Evolutionary conservation across 2,329 filamentous ascomycete species (phyloP).

Genomic region (Lojkania enalia): DNA sequence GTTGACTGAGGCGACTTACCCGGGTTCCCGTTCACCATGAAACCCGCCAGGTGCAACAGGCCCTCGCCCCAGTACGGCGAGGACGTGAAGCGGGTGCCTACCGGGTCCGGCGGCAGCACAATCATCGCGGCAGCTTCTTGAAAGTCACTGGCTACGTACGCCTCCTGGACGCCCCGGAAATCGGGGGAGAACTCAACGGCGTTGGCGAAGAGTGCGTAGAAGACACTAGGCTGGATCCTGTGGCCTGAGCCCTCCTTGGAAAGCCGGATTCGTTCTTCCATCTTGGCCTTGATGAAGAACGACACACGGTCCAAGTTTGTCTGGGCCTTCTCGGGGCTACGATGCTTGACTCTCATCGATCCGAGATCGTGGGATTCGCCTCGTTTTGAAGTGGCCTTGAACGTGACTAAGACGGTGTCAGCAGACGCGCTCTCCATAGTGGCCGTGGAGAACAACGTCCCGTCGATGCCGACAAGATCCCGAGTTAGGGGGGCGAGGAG

Average conservation of each 20-base stretch:
- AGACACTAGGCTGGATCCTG: neutral
- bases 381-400: too few species aligned
- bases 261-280: neutral
- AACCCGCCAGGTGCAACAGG: slow-evolving; percentile 15
- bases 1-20: neutral
- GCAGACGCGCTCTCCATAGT: too few species aligned
- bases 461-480: too few species aligned
- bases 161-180: neutral
- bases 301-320: neutral
- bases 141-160: neutral
- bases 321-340: neutral
- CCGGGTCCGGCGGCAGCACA: too few species aligned
- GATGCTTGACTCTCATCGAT: neutral
- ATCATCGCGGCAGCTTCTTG: neutral
- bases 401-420: neutral
- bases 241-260: neutral
- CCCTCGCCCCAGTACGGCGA: slow-evolving; percentile 17
- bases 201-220: neutral
- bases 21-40: slow-evolving; percentile 16
- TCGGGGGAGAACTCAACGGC: neutral
- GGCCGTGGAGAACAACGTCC: too few species aligned
- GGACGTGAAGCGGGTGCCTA: neutral
- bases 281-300: neutral
- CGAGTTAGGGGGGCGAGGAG: too few species aligned
- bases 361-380: neutral